Base-by-base conservation (phyloP, 176 grass and related monocot species). In the Bolboschoenus planiculmis region DNA sequence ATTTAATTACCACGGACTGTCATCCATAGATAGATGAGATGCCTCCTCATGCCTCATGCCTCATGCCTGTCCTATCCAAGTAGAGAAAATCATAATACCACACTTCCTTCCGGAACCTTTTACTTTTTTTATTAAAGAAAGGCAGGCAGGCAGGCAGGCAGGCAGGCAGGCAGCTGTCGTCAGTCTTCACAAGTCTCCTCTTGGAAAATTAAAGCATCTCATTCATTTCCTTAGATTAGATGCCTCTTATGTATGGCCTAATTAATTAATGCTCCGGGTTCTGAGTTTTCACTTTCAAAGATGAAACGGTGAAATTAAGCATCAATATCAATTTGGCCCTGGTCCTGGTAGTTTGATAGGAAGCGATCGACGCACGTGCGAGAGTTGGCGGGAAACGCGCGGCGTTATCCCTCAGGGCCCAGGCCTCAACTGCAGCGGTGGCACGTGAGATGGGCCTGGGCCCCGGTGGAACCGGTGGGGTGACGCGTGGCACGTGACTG, bases 321-420 rank as follows among this genome's bases (percentile, higher is more conserved):
- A 27, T 26, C 1, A 59, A 23, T 9, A 59, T 11, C 9, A 59
- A 27, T 59, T 59, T n/a, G n/a, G n/a, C n/a, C n/a, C n/a, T n/a
- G n/a, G n/a, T n/a, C n/a, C n/a, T 13, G 56, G 43, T 42, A 36
- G 7, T 54, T 9, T 78, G 24, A 46, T 23, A 47, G 11, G 70
- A 47, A 48, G 40, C n/a, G n/a, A n/a, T n/a, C 4, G 43, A 78
- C 13, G 74, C 74, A 78, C 76, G 50, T 79, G 50, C 14, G 18
- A 36, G 13, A 40, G 51, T 80, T 39, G 78, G 50, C 44, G 47
- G 55, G 78, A 79, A 79, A 79, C n/a, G 13, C 75, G 47, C 75
- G 39, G 67, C 8, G 37, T 44, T 26, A 23, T 44, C 39, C 18
- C n/a, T n/a, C n/a, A n/a, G n/a, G n/a, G n/a, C n/a, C n/a, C n/a